phyloP scores from a whole-genome alignment of 345 rosid genomes.

The Isatis tinctoria region DNA sequence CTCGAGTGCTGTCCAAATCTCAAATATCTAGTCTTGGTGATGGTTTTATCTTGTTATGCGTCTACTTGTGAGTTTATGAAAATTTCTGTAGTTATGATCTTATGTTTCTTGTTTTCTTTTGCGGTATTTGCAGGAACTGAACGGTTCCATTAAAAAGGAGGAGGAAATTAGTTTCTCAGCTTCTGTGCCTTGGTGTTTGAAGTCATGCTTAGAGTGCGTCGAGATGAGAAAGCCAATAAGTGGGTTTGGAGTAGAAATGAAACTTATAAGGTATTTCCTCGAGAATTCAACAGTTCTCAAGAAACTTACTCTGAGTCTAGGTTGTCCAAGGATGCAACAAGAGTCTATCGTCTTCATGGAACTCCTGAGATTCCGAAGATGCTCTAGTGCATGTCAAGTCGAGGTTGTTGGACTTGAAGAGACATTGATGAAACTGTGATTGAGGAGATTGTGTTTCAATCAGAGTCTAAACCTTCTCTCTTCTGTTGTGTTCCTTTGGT shows the following conservation, averaged over 20 bases:
- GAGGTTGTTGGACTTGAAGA: background rate
- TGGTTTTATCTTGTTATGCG: background rate
- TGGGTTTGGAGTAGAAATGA: background rate
- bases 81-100: background rate
- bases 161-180: background rate
- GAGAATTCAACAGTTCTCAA: background rate
- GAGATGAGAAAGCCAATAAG: background rate
- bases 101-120: background rate
- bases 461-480: background rate
- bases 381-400: background rate
- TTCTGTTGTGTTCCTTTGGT: background rate
- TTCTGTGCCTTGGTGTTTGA: background rate
- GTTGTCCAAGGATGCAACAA: background rate
- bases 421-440: background rate
- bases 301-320: background rate
- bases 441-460: background rate
- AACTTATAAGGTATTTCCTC: background rate
- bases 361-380: background rate
- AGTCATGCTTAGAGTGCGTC: background rate
- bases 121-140: background rate
- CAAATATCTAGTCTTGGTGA: background rate
- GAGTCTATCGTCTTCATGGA: background rate
- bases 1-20: conserved; percentile 1
- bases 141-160: background rate
- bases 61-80: background rate